Percentiles rank a stretch among this genome's conserved stretches.
These are phyloP conservation scores for Claviceps quebecensis DNA, from an alignment of 2,329 filamentous ascomycete species.

Conservation along the genomic window DNA sequence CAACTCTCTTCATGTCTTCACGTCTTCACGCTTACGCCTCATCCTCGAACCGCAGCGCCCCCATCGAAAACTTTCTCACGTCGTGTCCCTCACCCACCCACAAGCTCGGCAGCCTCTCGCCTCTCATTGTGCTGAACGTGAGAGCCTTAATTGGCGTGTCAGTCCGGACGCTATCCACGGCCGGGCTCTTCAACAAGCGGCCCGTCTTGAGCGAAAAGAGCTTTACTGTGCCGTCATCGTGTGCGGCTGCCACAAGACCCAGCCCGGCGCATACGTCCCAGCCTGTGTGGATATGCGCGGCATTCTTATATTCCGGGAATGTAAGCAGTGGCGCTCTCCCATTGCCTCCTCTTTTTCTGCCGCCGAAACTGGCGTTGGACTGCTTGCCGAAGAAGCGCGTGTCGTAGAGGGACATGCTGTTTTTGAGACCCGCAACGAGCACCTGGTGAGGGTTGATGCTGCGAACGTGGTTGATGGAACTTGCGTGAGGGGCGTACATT, in stretches of 20 bases:
- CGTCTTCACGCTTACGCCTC: slow-evolving; percentile 15
- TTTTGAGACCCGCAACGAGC: slow-evolving; percentile 36
- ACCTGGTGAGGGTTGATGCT: slow-evolving; percentile 35
- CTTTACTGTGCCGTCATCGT: slow-evolving; percentile 32
- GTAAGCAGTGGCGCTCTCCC: slow-evolving; percentile 25
- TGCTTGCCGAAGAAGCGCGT: slow-evolving; percentile 26
- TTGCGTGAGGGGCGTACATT: slow-evolving; percentile 22
- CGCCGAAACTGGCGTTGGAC: slow-evolving; percentile 8
- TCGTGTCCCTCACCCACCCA: slow-evolving; percentile 26
- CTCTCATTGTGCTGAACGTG: slow-evolving; percentile 30
- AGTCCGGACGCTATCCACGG: slow-evolving; percentile 11
- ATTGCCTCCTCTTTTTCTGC: slow-evolving; percentile 1
- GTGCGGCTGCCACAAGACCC: slow-evolving; percentile 39
- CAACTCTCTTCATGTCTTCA: too few relatives aligned
- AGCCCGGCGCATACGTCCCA: slow-evolving; percentile 34
- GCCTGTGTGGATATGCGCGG: slow-evolving; percentile 32
- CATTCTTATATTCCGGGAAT: slow-evolving; percentile 38
- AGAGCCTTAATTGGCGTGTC: slow-evolving; percentile 26
- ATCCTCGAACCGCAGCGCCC: slow-evolving; percentile 17
- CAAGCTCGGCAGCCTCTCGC: slow-evolving; percentile 31
- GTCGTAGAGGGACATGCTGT: slow-evolving; percentile 42
- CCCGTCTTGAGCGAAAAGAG: slow-evolving; percentile 38
- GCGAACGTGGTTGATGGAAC: slow-evolving; percentile 34
- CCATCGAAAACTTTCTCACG: slow-evolving; percentile 32
- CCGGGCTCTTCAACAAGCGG: slow-evolving; percentile 17